These are phyloP conservation scores for Rubus idaeus DNA, from an alignment of 306 rosid genomes.

Conservation along the genomic window DNA sequence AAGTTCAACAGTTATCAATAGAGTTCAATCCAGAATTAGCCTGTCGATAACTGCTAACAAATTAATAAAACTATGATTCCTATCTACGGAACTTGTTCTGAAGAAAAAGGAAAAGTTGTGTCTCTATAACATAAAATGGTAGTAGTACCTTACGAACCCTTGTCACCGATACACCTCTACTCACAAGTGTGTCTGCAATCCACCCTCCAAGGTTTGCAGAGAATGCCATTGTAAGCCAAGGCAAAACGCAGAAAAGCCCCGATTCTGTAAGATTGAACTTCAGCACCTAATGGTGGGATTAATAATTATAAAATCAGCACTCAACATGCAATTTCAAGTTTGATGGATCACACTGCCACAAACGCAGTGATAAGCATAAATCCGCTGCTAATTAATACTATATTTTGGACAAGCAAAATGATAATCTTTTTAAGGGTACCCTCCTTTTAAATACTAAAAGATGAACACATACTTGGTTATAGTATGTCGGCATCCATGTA, in stretches of 20 bases:
- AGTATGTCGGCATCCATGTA: conserved; percentile 99
- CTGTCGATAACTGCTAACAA: neutral
- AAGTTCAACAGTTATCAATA: neutral
- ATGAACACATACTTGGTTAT: conserved; percentile 70
- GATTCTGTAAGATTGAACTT: conserved; percentile 99
- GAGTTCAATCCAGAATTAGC: neutral
- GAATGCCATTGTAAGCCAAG: conserved; percentile 95
- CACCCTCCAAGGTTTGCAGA: conserved; percentile 97
- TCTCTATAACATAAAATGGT: neutral
- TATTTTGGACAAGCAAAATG: neutral
- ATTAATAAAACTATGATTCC: neutral
- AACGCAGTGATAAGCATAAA: conserved; percentile 2
- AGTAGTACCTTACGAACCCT: conserved; percentile 87
- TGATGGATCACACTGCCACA: neutral
- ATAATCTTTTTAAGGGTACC: neutral
- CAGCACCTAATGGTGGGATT: conserved; percentile 64
- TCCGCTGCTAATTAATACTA: neutral
- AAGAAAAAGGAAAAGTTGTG: neutral
- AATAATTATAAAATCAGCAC: conserved; percentile 16
- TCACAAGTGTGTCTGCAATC: conserved; percentile 97
- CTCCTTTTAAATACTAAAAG: neutral
- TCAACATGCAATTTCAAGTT: conserved; percentile 2
- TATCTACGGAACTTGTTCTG: neutral
- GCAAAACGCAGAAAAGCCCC: conserved; percentile 82
- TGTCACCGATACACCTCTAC: conserved; percentile 79